These are phyloP conservation scores for Naegleria gruberi DNA, from an alignment of 208 protist species.

Conservation along the genomic window DNA sequence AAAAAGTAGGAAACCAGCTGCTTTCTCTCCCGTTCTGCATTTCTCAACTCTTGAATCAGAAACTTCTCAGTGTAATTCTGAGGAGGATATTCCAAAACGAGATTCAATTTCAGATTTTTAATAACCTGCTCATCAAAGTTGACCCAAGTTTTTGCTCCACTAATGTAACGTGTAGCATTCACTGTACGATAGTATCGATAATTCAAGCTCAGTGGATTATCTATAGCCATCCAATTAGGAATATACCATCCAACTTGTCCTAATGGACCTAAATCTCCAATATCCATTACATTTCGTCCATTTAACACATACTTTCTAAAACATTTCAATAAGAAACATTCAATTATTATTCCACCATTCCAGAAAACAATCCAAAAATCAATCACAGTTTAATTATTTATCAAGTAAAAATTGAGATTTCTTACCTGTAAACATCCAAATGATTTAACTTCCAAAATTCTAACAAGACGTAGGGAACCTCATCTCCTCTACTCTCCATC, in stretches of 20 bases:
- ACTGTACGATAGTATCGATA: background rate
- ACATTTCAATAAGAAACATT: no score
- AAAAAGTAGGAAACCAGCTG: background rate
- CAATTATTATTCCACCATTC: no score
- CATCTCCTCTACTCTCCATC: background rate
- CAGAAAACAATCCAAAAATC: no score
- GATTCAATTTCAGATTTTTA: background rate
- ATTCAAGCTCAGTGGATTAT: no score
- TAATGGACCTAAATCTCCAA: background rate
- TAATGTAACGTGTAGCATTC: background rate
- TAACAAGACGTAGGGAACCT: background rate
- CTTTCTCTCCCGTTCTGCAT: background rate
- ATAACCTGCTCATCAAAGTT: background rate
- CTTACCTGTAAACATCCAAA: background rate
- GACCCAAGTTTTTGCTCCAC: background rate
- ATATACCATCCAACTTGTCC: background rate
- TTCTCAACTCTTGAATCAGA: background rate
- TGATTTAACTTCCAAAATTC: background rate
- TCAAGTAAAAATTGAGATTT: no score
- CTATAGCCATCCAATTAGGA: background rate
- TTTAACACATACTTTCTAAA: background rate
- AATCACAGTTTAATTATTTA: no score
- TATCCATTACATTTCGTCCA: background rate
- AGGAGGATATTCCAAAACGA: background rate
- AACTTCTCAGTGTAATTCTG: background rate